A percentile compares a stretch with the other conserved stretches of the same genome.
phyloP scores from a whole-genome alignment of 305 asterid species.

The Plantago coronopus region DNA sequence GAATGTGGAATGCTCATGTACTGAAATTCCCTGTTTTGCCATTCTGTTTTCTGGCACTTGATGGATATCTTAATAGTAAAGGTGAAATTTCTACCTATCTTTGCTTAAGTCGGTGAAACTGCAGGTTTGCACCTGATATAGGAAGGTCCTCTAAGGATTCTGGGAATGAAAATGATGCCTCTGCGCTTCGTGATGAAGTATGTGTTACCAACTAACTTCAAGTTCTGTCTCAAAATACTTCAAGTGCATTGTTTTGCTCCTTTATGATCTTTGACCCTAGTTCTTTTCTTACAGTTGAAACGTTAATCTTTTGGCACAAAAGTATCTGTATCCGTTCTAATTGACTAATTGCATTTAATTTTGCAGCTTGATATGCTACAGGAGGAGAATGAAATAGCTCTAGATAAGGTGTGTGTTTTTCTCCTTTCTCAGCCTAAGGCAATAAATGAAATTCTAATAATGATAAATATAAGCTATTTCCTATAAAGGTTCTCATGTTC shows the following conservation, averaged over 20 bases:
- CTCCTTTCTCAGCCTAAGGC: slow-evolving; percentile 15
- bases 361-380: slow-evolving; percentile 98
- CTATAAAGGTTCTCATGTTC: slow-evolving; percentile 12
- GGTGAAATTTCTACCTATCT: not conserved
- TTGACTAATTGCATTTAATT: slow-evolving; percentile 24
- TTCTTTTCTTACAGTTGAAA: slow-evolving; percentile 16
- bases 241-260: slow-evolving; percentile 18
- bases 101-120: slow-evolving; percentile 24
- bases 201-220: slow-evolving; percentile 24
- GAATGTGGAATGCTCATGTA: no score
- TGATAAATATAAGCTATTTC: not conserved
- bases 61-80: not conserved
- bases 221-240: slow-evolving; percentile 17
- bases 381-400: slow-evolving; percentile 79
- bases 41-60: not conserved
- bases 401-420: slow-evolving; percentile 76
- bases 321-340: slow-evolving; percentile 18
- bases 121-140: slow-evolving; percentile 66
- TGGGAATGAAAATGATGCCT: slow-evolving; percentile 68
- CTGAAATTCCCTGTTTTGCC: not conserved
- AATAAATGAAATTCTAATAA: slow-evolving; percentile 5
- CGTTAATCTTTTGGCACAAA: slow-evolving; percentile 17
- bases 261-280: slow-evolving; percentile 18
- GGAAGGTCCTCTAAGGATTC: slow-evolving; percentile 65
- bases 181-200: slow-evolving; percentile 98